Conservation (phyloP, 345 rosid genomes). For the Murraya paniculata region DNA sequence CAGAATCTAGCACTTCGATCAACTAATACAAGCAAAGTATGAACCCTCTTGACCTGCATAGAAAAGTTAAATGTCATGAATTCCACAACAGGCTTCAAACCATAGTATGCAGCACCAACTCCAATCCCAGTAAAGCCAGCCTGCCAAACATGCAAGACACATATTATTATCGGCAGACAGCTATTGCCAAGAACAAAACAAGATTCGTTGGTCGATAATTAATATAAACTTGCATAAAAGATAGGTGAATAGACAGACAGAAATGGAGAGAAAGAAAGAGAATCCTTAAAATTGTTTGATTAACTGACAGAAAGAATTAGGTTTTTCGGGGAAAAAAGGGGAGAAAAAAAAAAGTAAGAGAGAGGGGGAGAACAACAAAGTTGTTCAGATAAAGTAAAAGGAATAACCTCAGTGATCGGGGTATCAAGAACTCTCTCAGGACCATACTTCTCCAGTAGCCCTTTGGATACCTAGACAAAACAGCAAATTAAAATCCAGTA, state of each 20-base stretch:
- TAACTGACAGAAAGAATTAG: neutral
- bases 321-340: neutral
- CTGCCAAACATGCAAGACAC: conserved; percentile 38
- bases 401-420: conserved; percentile 85
- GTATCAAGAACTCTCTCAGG: conserved; percentile 92
- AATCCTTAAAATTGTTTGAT: neutral
- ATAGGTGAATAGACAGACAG: neutral
- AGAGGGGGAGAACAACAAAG: neutral
- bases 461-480: conserved; percentile 57
- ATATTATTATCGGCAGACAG: conserved; percentile 8
- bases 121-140: conserved; percentile 98
- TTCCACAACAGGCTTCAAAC: conserved; percentile 80
- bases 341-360: neutral
- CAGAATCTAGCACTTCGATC: neutral
- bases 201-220: neutral
- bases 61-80: conserved; percentile 96
- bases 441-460: conserved; percentile 84
- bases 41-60: conserved; percentile 65
- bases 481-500: conserved; percentile 8
- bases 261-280: neutral
- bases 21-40: neutral
- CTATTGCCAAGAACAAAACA: neutral
- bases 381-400: neutral
- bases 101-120: conserved; percentile 94
- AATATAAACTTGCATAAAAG: neutral